These are phyloP conservation scores for Nicotiana paniculata DNA, from an alignment of 257 asterid genomes.

Conservation along the genomic window DNA sequence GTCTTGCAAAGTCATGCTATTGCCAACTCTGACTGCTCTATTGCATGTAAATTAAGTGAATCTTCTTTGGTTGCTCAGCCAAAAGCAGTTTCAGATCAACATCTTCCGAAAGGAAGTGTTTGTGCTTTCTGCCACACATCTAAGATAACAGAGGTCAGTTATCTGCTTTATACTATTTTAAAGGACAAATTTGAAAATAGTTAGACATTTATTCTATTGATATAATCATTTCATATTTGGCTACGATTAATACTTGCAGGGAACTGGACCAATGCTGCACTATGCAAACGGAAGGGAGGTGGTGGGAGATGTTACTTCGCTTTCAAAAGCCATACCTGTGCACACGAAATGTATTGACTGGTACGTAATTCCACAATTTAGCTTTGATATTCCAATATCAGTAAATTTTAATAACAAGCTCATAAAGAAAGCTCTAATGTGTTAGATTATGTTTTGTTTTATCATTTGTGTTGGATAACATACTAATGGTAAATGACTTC, in stretches of 20 bases:
- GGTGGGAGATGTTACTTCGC: constrained; percentile 10
- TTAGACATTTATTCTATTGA: not conserved
- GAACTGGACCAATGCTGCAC: constrained; percentile 58
- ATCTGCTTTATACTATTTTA: not conserved
- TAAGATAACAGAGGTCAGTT: constrained; percentile 57
- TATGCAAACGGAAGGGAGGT: constrained; percentile 73
- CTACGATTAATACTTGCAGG: constrained; percentile 32
- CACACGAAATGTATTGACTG: constrained; percentile 82
- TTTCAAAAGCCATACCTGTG: constrained; percentile 47
- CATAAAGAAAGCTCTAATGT: not conserved
- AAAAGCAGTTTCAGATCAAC: constrained; percentile 15
- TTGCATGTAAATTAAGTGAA: constrained; percentile 25
- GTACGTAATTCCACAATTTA: constrained; percentile 28
- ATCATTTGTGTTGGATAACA: not conserved
- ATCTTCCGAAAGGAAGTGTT: constrained; percentile 16
- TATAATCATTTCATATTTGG: not conserved
- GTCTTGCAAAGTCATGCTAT: constrained; percentile 14
- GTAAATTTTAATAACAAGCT: not conserved
- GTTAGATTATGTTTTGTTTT: too few relatives aligned
- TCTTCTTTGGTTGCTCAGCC: constrained; percentile 16
- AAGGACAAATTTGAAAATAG: not conserved
- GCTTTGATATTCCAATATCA: not conserved
- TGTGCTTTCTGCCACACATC: constrained; percentile 87
- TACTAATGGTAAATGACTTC: not conserved
- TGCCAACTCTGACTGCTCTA: constrained; percentile 5